Evolutionary conservation across 345 rosid genomes (phyloP), one percentile per base, ranked within the genome.

Genomic region (Lumnitzera littorea): DNA sequence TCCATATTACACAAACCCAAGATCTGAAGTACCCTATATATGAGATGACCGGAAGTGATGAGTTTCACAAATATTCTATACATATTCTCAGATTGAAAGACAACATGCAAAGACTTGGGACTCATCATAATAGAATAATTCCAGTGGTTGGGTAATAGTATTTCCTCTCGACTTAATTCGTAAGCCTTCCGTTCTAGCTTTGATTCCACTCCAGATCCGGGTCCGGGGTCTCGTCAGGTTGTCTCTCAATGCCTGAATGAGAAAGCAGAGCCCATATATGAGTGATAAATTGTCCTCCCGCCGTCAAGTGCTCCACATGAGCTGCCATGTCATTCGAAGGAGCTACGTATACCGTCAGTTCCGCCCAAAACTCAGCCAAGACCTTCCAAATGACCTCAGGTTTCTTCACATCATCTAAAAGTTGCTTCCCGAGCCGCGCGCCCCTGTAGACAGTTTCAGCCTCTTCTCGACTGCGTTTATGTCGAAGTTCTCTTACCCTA

Each of bases 391-490:
- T 61, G 13, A 5, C 2, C 13, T 61, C 0, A 0, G 0, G 20
- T 20, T 20, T 20, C 20, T 20, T 20, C 20, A 20, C 20, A 20
- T 20, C 20, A 24, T 48, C 15, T n/a, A 49, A 15, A 5, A 60
- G 23, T 11, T 48, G 31, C 24, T 59, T 48, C 43, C 2, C 53
- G 0, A 59, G 62, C 20, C 2, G 0, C 16, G 23, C 54, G 8
- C 52, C 63, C 2, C 9, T 4, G 10, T 17, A 3, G 5, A 59
- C 29, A 0, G n/a, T 59, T 13, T 15, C 2, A 11, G 11, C 36
- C 10, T 0, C 0, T 0, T 1, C 12, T 10, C 4, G 1, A 48
- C 11, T 13, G 0, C 2, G 17, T 16, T 0, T 2, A 2, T 20
- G 20, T 20, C 31, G 6, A 24, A 61, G 13, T 25, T 20, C 13